phyloP scores from a whole-genome alignment of 1,139 yeast genomes.

The Geotrichum klebahnii region DNA sequence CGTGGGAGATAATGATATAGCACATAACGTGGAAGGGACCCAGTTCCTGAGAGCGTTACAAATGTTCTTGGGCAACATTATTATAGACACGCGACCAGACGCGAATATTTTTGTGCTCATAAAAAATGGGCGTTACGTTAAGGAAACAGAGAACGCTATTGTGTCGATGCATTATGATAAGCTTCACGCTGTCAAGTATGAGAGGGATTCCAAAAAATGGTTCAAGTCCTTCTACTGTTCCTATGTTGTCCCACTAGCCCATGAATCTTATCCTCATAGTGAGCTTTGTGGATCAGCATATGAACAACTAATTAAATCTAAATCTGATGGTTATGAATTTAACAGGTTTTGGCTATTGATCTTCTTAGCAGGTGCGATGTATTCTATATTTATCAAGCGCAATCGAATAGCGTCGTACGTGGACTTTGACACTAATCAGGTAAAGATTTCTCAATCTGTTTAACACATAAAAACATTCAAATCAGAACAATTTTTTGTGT shows the following conservation, averaged over 20 bases:
- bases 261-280: constrained; percentile 14
- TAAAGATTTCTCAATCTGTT: no score
- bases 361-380: no score
- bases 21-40: constrained; percentile 13
- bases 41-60: constrained; percentile 20
- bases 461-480: no score
- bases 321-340: no score
- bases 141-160: constrained; percentile 23
- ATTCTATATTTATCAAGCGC: no score
- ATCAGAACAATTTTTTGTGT: no score
- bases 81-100: constrained; percentile 17
- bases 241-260: constrained; percentile 19
- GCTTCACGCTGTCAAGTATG: constrained; percentile 20
- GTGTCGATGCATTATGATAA: constrained; percentile 19
- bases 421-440: no score
- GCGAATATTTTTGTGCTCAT: constrained; percentile 20
- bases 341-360: no score
- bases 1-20: constrained; percentile 23
- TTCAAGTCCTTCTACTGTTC: constrained; percentile 21
- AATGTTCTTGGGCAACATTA: constrained; percentile 20
- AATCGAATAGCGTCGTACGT: no score
- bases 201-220: constrained; percentile 18
- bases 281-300: constrained; percentile 21
- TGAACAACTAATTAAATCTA: no score
- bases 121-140: constrained; percentile 18